phyloP scores from a whole-genome alignment of 2,329 filamentous ascomycete species.

The Arthrobotrys sphaeroides region DNA sequence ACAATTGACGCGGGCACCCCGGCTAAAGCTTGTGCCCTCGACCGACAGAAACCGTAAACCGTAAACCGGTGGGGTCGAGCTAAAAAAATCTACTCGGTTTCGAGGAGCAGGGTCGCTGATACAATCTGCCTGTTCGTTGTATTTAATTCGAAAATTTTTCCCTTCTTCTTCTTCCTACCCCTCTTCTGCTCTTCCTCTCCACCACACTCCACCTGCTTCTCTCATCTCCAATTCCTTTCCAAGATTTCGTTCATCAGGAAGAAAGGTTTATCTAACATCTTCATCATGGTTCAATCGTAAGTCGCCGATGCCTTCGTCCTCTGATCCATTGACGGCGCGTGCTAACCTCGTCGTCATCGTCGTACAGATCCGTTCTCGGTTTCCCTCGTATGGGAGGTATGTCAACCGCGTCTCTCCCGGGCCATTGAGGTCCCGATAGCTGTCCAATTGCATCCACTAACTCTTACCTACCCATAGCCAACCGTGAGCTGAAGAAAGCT shows the following conservation, averaged over 20 bases:
- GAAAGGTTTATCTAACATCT: constrained; percentile 50
- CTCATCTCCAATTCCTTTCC: constrained; percentile 32
- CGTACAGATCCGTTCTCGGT: constrained; percentile 79
- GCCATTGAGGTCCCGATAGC: constrained; percentile 30
- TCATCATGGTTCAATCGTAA: constrained; percentile 71
- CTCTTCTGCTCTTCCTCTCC: constrained; percentile 43
- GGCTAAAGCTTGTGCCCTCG: constrained; percentile 11
- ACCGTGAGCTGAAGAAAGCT: constrained; percentile 99
- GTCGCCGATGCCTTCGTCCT: constrained; percentile 57
- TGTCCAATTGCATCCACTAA: constrained; percentile 31
- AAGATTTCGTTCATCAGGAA: constrained; percentile 52
- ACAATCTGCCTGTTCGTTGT: constrained; percentile 18
- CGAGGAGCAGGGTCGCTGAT: constrained; percentile 24
- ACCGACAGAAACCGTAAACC: constrained; percentile 12
- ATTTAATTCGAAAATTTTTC: constrained; percentile 57
- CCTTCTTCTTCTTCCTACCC: constrained; percentile 51
- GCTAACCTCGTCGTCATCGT: constrained; percentile 37
- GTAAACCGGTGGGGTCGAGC: constrained; percentile 41
- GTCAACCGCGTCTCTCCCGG: constrained; percentile 31
- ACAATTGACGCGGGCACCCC: neutral
- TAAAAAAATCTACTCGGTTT: constrained; percentile 13
- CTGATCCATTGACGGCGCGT: constrained; percentile 1
- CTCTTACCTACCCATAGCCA: constrained; percentile 63
- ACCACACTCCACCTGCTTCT: constrained; percentile 20
- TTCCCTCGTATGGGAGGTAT: constrained; percentile 94